These are phyloP conservation scores for Ananas comosus DNA, from an alignment of 176 grass and related monocot species.

Conservation along the genomic window DNA sequence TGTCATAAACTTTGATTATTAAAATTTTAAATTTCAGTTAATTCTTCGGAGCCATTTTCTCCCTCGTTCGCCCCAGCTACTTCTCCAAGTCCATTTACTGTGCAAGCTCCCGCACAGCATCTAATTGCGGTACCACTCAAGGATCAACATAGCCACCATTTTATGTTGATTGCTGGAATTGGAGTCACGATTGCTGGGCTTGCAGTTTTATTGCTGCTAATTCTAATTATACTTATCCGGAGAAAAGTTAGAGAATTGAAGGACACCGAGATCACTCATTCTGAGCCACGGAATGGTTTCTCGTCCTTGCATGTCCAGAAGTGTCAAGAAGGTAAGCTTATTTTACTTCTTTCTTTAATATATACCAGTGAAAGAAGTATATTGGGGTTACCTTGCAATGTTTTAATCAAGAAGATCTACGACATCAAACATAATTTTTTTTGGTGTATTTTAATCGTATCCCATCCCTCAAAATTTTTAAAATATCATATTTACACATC, in stretches of 20 bases:
- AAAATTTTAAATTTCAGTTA: constrained; percentile 48
- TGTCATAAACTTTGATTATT: constrained; percentile 8
- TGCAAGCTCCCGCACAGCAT: constrained; percentile 39
- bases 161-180: constrained; percentile 42
- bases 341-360: constrained; percentile 10
- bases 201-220: constrained; percentile 52
- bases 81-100: constrained; percentile 45
- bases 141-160: constrained; percentile 45
- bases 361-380: not conserved
- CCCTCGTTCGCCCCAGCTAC: constrained; percentile 27
- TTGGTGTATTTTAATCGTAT: no score
- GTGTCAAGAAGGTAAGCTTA: constrained; percentile 53
- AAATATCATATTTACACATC: no score
- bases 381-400: not conserved
- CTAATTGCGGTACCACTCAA: constrained; percentile 39
- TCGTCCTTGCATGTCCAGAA: constrained; percentile 35
- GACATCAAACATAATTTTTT: no score
- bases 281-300: constrained; percentile 26
- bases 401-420: no score
- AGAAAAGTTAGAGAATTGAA: constrained; percentile 72
- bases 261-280: constrained; percentile 38
- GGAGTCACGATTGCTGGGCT: constrained; percentile 67
- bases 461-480: no score
- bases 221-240: constrained; percentile 69
- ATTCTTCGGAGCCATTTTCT: constrained; percentile 35